Percentiles rank a stretch among this genome's conserved stretches.
phyloP scores from a whole-genome alignment of 441 rosid genomes.

The Melastoma candidum region DNA sequence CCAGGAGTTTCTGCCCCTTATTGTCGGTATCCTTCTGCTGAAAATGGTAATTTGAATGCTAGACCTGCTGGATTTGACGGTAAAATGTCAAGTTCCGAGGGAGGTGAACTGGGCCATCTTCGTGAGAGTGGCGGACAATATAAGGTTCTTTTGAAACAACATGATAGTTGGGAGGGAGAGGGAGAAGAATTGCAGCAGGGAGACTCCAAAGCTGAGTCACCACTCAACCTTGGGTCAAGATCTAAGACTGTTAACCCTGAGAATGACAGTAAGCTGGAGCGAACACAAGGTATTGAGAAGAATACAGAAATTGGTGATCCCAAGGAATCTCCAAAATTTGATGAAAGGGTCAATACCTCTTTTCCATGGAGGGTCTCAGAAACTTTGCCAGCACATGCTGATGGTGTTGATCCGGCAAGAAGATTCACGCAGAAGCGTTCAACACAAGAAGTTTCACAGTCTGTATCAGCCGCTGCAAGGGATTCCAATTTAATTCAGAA shows the following conservation, averaged over 20 bases:
- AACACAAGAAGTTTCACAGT: slow-evolving; percentile 18
- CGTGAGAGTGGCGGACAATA: slow-evolving; percentile 47
- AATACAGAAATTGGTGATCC: slow-evolving; percentile 20
- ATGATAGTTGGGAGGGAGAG: slow-evolving; percentile 49
- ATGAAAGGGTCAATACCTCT: slow-evolving; percentile 21
- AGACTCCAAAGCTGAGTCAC: slow-evolving; percentile 20
- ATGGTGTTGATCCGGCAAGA: slow-evolving; percentile 27
- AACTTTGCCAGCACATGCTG: slow-evolving; percentile 20
- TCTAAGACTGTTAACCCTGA: slow-evolving; percentile 35
- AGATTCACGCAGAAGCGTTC: slow-evolving; percentile 18
- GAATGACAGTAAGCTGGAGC: slow-evolving; percentile 38
- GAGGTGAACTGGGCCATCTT: slow-evolving; percentile 45
- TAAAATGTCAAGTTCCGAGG: slow-evolving; percentile 37
- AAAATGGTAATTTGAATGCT: slow-evolving; percentile 33
- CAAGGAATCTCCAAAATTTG: slow-evolving; percentile 27
- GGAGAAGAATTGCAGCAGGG: slow-evolving; percentile 43
- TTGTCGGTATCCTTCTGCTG: slow-evolving; percentile 47
- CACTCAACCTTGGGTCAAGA: slow-evolving; percentile 34
- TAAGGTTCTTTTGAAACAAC: slow-evolving; percentile 75
- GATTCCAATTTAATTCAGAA: slow-evolving; percentile 72
- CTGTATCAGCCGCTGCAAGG: slow-evolving; percentile 21
- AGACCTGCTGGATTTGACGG: slow-evolving; percentile 53
- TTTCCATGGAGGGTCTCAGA: slow-evolving; percentile 27
- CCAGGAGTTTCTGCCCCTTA: slow-evolving; percentile 43
- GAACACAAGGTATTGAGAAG: slow-evolving; percentile 23